Evolutionary conservation across 2,329 filamentous ascomycete genomes (phyloP).

Genomic region (Dactylonectria estremocensis): DNA sequence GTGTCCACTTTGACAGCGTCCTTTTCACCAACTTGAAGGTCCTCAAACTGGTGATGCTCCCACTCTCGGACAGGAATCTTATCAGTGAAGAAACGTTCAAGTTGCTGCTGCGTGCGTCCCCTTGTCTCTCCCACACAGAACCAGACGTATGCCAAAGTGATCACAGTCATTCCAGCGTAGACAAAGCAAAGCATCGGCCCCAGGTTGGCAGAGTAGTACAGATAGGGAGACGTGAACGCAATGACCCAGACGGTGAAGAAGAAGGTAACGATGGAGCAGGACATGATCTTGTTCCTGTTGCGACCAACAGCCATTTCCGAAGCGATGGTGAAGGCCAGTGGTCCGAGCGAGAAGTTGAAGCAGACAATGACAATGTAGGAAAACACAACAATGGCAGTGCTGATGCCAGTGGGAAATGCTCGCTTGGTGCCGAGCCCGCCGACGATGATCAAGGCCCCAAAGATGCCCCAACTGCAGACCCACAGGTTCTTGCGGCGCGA

Average conservation of each 20-base stretch:
- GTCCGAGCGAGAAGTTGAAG: constrained; percentile 59
- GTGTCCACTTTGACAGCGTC: background rate
- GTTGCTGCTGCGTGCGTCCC: constrained; percentile 54
- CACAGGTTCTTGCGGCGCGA: constrained; percentile 52
- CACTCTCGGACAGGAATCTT: constrained; percentile 53
- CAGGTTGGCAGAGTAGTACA: constrained; percentile 52
- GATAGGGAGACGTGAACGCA: constrained; percentile 53
- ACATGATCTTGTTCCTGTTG: constrained; percentile 63
- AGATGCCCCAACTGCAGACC: constrained; percentile 50
- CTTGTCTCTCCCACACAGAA: constrained; percentile 59
- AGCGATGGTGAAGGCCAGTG: constrained; percentile 56
- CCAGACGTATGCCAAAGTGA: constrained; percentile 51
- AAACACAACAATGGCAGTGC: constrained; percentile 42
- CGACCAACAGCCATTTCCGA: constrained; percentile 60
- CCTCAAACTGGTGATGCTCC: constrained; percentile 32
- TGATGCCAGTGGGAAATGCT: constrained; percentile 16
- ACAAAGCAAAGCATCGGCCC: constrained; percentile 54
- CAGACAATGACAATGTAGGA: constrained; percentile 52
- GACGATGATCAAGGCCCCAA: constrained; percentile 50
- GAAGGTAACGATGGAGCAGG: constrained; percentile 57
- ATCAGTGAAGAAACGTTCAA: constrained; percentile 57
- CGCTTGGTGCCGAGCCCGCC: constrained; percentile 37
- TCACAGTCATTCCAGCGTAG: constrained; percentile 50
- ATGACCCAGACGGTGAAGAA: constrained; percentile 53
- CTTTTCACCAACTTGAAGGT: background rate